These are phyloP conservation scores for Fomitopsis pulvina DNA, from an alignment of 768 basidiomycete genomes.

Conservation along the genomic window DNA sequence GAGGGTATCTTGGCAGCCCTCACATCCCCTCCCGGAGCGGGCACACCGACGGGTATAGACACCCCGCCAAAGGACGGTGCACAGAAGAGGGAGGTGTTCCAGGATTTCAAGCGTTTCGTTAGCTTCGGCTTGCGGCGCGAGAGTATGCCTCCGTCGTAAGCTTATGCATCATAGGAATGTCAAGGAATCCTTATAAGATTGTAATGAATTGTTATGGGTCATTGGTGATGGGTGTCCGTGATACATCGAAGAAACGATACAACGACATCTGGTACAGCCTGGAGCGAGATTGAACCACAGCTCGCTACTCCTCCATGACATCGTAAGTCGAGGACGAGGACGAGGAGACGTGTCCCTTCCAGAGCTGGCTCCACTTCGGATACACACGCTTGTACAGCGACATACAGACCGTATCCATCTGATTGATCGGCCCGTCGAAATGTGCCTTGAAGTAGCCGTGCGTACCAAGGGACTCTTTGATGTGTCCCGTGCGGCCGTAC, in stretches of 20 bases:
- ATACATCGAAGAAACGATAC: not conserved
- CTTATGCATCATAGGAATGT: not conserved
- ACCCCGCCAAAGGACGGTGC: conserved; percentile 32
- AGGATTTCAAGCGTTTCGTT: conserved; percentile 83
- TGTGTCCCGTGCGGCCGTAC: conserved; percentile 83
- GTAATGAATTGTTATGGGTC: not conserved
- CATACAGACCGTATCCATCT: conserved; percentile 98
- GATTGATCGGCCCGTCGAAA: conserved; percentile 87
- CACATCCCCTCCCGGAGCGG: conserved; percentile 52
- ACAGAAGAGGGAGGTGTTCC: conserved; percentile 74
- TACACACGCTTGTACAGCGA: conserved; percentile 91
- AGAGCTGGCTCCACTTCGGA: conserved; percentile 75
- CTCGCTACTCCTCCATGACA: conserved; percentile 20
- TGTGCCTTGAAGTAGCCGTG: conserved; percentile 96
- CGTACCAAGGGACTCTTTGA: conserved; percentile 87
- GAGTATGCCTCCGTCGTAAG: conserved; percentile 18
- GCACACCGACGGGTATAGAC: conserved; percentile 55
- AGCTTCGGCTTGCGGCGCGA: conserved; percentile 84
- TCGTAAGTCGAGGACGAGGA: not conserved
- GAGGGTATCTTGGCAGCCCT: conserved; percentile 59
- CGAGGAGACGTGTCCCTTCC: conserved; percentile 31
- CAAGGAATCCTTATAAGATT: not conserved
- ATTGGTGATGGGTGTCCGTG: not conserved
- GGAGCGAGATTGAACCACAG: not conserved
- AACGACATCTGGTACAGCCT: not conserved